Conservation (phyloP, 768 basidiomycete genomes). For the Dioszegia crocea region DNA sequence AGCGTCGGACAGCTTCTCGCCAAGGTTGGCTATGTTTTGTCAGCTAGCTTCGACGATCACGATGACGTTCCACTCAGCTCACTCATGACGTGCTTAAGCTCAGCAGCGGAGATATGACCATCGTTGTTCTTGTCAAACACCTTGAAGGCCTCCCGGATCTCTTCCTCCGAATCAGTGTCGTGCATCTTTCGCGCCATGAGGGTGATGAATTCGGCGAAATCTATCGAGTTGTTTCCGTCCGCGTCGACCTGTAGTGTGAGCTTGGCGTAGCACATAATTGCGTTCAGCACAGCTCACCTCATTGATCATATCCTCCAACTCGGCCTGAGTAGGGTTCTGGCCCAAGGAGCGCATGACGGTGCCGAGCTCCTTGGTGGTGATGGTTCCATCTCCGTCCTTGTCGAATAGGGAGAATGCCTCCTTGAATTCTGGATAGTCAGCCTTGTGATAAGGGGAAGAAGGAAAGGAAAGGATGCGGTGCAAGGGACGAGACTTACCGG, state of each 20-base stretch:
- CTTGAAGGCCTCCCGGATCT: conserved; percentile 94
- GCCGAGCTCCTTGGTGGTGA: conserved; percentile 83
- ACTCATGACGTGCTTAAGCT: conserved; percentile 91
- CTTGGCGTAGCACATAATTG: not conserved
- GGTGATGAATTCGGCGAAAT: conserved; percentile 75
- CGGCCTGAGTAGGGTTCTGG: conserved; percentile 87
- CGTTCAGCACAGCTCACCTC: no score
- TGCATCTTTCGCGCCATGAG: conserved; percentile 86
- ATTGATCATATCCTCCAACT: conserved; percentile 92
- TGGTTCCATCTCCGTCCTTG: conserved; percentile 91
- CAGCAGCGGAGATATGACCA: conserved; percentile 78
- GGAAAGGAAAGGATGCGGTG: not conserved
- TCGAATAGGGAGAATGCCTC: conserved; percentile 98
- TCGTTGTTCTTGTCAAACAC: conserved; percentile 96
- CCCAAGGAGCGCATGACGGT: conserved; percentile 91
- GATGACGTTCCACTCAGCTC: conserved; percentile 53
- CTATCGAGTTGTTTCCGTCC: conserved; percentile 82
- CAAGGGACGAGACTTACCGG: conserved; percentile 62
- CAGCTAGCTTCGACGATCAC: not conserved
- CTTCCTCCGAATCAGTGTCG: conserved; percentile 87
- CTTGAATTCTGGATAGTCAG: conserved; percentile 71
- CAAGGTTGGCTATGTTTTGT: conserved; percentile 51
- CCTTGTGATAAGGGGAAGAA: not conserved
- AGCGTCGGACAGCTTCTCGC: conserved; percentile 77
- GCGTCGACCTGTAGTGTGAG: conserved; percentile 60